Percentiles rank a stretch among this genome's conserved stretches.
Conservation (phyloP, 805 yeast species). For the Candida tammaniensis region DNA sequence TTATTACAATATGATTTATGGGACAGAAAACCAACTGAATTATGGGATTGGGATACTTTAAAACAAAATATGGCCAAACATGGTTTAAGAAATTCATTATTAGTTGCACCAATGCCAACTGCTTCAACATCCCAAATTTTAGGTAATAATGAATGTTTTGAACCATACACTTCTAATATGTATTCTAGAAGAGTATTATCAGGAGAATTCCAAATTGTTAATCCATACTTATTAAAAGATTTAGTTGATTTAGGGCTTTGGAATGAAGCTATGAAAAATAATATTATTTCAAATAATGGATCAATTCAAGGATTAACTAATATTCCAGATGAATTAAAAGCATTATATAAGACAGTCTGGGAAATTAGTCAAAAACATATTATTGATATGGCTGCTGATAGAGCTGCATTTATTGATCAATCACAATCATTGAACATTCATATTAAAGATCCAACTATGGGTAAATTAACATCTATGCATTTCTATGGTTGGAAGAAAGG, state of each 20-base stretch:
- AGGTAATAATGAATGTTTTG: slow-evolving; percentile 62
- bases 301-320: slow-evolving; percentile 55
- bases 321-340: slow-evolving; percentile 53
- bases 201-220: slow-evolving; percentile 64
- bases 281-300: slow-evolving; percentile 55
- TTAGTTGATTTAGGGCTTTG: slow-evolving; percentile 57
- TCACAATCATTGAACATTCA: slow-evolving; percentile 91
- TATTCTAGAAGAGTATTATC: slow-evolving; percentile 62
- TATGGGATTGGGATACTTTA: slow-evolving; percentile 59
- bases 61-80: slow-evolving; percentile 46
- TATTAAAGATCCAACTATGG: slow-evolving; percentile 88
- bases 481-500: slow-evolving; percentile 99
- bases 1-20: slow-evolving; percentile 56
- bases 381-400: slow-evolving; percentile 66
- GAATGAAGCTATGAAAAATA: slow-evolving; percentile 57
- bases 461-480: slow-evolving; percentile 96
- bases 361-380: slow-evolving; percentile 58
- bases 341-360: slow-evolving; percentile 60
- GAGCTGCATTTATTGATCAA: slow-evolving; percentile 83
- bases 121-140: slow-evolving; percentile 65
- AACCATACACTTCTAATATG: slow-evolving; percentile 61
- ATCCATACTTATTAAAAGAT: slow-evolving; percentile 56
- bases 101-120: slow-evolving; percentile 67
- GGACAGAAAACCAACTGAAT: slow-evolving; percentile 56
- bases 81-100: slow-evolving; percentile 57